A percentile compares a stretch with the other conserved stretches of the same genome.
phyloP scores from a whole-genome alignment of 2,329 filamentous ascomycete genomes.

The Diaporthe aspalathi region DNA sequence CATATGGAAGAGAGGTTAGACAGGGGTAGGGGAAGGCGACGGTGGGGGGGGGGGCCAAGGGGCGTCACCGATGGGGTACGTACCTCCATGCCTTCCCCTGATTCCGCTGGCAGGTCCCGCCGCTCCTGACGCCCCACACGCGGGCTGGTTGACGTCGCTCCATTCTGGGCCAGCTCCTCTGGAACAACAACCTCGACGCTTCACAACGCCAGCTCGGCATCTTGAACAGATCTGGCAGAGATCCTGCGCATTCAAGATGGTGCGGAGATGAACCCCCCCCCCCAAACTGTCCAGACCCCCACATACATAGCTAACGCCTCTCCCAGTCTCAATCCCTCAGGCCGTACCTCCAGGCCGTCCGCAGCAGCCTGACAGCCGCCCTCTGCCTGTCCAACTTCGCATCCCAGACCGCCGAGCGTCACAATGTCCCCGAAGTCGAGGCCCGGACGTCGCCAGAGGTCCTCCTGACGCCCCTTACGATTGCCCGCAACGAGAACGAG shows the following conservation, averaged over 20 bases:
- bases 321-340: constrained; percentile 91
- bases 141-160: constrained; percentile 33
- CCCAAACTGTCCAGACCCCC: not conserved
- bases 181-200: constrained; percentile 9
- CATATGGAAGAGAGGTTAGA: not conserved
- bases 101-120: constrained; percentile 28
- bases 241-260: constrained; percentile 31
- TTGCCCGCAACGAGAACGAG: constrained; percentile 97
- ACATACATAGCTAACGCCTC: constrained; percentile 42
- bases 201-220: constrained; percentile 33
- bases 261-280: not conserved
- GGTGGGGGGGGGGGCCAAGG: not conserved
- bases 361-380: constrained; percentile 92
- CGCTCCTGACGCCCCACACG: constrained; percentile 25
- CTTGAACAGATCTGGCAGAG: constrained; percentile 30
- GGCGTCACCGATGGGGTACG: constrained; percentile 28
- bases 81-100: constrained; percentile 30
- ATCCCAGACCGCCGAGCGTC: constrained; percentile 93
- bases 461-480: constrained; percentile 87
- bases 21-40: too few relatives aligned
- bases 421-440: constrained; percentile 98
- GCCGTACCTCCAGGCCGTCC: constrained; percentile 95
- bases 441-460: constrained; percentile 93
- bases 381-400: constrained; percentile 97
- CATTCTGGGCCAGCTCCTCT: constrained; percentile 29